Conservation (phyloP, 176 grass and related monocot genomes). For the maize (Zea mays) region DNA sequence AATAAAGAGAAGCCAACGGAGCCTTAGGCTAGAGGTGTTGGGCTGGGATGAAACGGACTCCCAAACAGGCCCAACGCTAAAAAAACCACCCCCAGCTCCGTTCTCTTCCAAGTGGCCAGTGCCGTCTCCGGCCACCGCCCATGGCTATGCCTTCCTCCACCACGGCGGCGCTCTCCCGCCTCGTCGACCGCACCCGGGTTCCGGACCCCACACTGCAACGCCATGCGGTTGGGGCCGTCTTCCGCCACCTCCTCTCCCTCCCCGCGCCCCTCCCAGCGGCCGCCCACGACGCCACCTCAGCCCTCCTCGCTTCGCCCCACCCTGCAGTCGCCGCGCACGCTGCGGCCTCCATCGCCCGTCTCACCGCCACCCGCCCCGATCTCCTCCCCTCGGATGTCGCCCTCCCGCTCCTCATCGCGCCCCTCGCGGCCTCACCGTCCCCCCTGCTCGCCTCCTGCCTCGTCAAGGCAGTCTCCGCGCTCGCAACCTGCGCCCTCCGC, state of each 20-base stretch:
- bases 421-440: constrained; percentile 37
- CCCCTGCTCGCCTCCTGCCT: constrained; percentile 35
- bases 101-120: not conserved
- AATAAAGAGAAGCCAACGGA: no score
- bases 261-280: constrained; percentile 38
- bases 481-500: constrained; percentile 47
- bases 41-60: not conserved
- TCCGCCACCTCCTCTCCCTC: constrained; percentile 51
- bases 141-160: constrained; percentile 44
- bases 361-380: constrained; percentile 35
- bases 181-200: constrained; percentile 42
- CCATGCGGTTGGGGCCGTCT: constrained; percentile 43
- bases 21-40: no score
- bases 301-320: constrained; percentile 39
- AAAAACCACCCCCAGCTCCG: not conserved
- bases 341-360: constrained; percentile 39
- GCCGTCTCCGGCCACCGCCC: constrained; percentile 44
- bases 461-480: constrained; percentile 49
- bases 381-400: constrained; percentile 39
- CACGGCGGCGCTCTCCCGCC: constrained; percentile 33
- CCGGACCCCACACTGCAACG: constrained; percentile 33
- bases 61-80: not conserved
- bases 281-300: constrained; percentile 49
- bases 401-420: constrained; percentile 42
- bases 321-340: constrained; percentile 31